Percentiles rank a stretch among this genome's conserved stretches.
phyloP scores from a whole-genome alignment of 176 grass and related monocot genomes.

The Typha latifolia region DNA sequence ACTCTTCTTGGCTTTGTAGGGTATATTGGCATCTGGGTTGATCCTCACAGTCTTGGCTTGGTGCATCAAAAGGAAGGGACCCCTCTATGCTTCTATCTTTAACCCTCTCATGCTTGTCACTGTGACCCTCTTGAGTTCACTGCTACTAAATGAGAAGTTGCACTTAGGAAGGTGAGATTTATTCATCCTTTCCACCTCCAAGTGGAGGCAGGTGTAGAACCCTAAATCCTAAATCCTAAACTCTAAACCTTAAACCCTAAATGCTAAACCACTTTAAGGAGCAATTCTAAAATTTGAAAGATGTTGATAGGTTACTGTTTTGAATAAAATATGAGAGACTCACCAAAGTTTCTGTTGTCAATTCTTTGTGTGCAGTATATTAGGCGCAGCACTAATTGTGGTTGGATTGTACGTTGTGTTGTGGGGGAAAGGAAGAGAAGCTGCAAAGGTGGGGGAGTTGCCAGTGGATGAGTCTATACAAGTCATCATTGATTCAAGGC shows the following conservation, averaged over 20 bases:
- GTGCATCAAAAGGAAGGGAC: conserved; percentile 70
- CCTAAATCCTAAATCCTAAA: too few species aligned
- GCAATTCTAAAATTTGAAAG: too few species aligned
- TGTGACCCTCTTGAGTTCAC: conserved; percentile 53
- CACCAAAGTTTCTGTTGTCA: background rate
- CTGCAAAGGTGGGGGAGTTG: background rate
- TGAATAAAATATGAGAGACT: background rate
- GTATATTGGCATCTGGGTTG: conserved; percentile 40
- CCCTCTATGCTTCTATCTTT: conserved; percentile 65
- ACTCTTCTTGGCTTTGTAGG: conserved; percentile 13
- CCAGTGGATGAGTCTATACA: background rate
- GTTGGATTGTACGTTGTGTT: conserved; percentile 62
- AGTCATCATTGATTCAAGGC: background rate
- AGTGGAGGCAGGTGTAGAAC: background rate
- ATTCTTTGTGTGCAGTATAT: conserved; percentile 13
- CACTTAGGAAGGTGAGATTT: conserved; percentile 48
- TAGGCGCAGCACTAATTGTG: conserved; percentile 67
- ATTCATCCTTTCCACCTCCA: too few species aligned
- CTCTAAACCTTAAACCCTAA: too few species aligned
- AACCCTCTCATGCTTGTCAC: conserved; percentile 72
- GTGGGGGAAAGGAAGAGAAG: conserved; percentile 66
- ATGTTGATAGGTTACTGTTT: too few species aligned
- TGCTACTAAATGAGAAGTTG: conserved; percentile 64
- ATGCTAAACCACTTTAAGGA: too few species aligned
- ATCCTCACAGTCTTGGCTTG: conserved; percentile 59